Evolutionary conservation across 2,329 filamentous ascomycete genomes (phyloP), one percentile per base, ranked within the genome.

Genomic region (Pezicula neosporulosa): DNA sequence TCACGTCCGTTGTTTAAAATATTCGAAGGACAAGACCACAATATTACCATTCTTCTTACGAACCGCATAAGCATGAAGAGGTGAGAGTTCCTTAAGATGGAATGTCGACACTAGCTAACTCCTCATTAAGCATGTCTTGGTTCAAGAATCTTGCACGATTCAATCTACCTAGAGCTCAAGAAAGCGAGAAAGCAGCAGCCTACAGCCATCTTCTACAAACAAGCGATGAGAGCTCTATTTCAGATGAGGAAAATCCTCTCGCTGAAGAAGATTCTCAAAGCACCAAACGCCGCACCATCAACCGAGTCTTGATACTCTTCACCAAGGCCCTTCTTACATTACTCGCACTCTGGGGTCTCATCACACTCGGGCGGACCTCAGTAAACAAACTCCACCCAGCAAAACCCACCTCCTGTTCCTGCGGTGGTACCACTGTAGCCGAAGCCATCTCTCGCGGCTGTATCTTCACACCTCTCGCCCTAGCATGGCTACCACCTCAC

Each of bases 401-500:
- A 33, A 51, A 47, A 37, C 49, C 49, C 13, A 27, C 47, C 6
- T 47, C 49, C 6, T 51, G 49, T 24, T 51, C 49, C 33, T 51
- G 49, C 28, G 49, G 68, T 55, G 68, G 68, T 27, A 56, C 56
- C 10, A 60, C 64, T 4, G 57, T 63, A 6, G 47, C 46, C 1
- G 61, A 70, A 53, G 68, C 68, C 0, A 35, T 54, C 3, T 12
- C 56, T 1, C 50, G 61, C 4, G 54, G 58, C 18, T 71, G 68
- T 56, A 56, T 58, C 16, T 71, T 65, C 55, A 68, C 70, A 47
- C 57, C 62, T 4, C 57, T 71, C 9, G 60, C 66, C 1, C 60
- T 66, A 6, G 61, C 64, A 12, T 71, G 68, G 68, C 61, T 71
- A 2, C 68, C 68, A 4, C 53, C 57, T 0, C 58, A 66, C 21